Evolutionary conservation across 1,284 basidiomycete genomes (phyloP), one percentile per base, ranked within the genome.

Genomic region (Thelephora terrestris): DNA sequence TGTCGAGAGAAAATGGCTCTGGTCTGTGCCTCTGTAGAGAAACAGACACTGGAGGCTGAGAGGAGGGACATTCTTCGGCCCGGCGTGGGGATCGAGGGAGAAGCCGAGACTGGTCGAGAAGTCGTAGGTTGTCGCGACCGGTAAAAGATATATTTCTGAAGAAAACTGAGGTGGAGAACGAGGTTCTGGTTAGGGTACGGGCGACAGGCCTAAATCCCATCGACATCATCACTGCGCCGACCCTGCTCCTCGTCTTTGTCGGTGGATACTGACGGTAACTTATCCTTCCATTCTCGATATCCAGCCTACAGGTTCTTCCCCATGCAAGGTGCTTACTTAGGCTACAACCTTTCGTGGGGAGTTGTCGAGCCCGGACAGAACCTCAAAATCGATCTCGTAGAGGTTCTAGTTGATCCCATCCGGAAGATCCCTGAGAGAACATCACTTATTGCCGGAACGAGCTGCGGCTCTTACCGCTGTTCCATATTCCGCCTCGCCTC

Each of bases 401-500:
- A 57, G 56, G 3, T 51, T 58, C n/a, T 59, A n/a, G n/a, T 57
- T 2, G 56, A 61, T 16, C 55, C 65, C 1, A 57, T 60, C 0
- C 65, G 64, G 61, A 58, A 59, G 29, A 58, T 66, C 1, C 66
- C 67, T 2, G 52, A 57, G 3, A 56, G 50, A 14, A 58, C 57
- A 18, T 23, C n/a, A n/a, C n/a, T 23, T 62, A 18, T 54, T 54
- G 7, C 52, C 61, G 43, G 66, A 68, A 32, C 59, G 70, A 44
- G 73, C 71, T 0, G 66, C 68, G 5, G 65, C 68, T n/a, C n/a
- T n/a, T 1, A 60, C 67, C 45, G 66, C 66, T 18, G 58, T 65
- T 44, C 64, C 59, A 47, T 70, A 51, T 52, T 10, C 10, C 27
- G 27, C 14, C 7, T 32, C 3, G 3, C 9, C 29, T 14, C 29